These are phyloP conservation scores for Penicillium bialowiezense DNA, from an alignment of 495 filamentous ascomycete genomes.

Conservation along the genomic window DNA sequence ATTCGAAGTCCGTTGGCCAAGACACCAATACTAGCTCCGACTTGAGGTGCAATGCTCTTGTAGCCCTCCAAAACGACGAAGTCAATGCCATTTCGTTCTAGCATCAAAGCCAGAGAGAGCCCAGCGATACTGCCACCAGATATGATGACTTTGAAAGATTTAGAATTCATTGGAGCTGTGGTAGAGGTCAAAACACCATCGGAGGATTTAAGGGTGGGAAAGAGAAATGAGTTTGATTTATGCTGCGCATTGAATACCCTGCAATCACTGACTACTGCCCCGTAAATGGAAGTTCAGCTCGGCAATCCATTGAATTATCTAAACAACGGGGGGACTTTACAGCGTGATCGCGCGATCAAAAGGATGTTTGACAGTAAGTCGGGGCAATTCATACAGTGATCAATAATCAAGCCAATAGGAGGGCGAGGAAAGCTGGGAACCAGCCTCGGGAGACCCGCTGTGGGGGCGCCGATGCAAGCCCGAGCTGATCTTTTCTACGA, in stretches of 20 bases:
- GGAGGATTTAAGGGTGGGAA: no score
- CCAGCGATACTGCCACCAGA: slow-evolving; percentile 51
- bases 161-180: not conserved
- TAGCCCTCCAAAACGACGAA: slow-evolving; percentile 48
- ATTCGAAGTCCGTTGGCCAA: slow-evolving; percentile 36
- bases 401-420: slow-evolving; percentile 3
- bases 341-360: not conserved
- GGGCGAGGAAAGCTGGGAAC: not conserved
- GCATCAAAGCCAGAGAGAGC: slow-evolving; percentile 45
- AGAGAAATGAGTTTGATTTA: not conserved
- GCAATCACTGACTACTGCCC: no score
- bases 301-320: not conserved
- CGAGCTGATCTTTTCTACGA: no score
- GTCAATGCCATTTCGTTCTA: slow-evolving; percentile 46
- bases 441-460: not conserved
- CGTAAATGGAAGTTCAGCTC: not conserved
- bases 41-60: slow-evolving; percentile 31
- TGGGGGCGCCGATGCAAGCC: no score
- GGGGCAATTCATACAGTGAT: not conserved
- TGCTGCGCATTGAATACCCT: not conserved
- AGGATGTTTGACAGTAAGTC: not conserved
- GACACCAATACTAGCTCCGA: slow-evolving; percentile 41
- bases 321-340: not conserved
- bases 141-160: slow-evolving; percentile 45
- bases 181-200: not conserved